phyloP scores from a whole-genome alignment of 2,329 filamentous ascomycete species.

The Hirsutella rhossiliensis region DNA sequence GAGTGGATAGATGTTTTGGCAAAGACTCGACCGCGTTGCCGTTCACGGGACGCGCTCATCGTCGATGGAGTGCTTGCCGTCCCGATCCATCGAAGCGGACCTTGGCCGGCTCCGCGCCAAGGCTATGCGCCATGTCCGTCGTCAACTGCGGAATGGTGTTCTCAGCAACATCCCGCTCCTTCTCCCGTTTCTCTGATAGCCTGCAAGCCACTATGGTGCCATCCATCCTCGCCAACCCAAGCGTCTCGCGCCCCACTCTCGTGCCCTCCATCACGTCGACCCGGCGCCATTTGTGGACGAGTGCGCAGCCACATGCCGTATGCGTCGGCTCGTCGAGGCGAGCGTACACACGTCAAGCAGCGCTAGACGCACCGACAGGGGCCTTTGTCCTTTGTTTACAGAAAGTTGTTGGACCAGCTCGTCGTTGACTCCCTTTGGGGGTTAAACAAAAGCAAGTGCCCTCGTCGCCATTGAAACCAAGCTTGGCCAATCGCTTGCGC shows the following conservation, averaged over 20 bases:
- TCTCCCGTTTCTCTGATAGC: not conserved
- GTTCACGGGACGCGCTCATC: not conserved
- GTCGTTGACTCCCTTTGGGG: not conserved
- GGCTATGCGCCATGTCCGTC: no score
- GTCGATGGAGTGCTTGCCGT: constrained; percentile 6
- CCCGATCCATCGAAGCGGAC: constrained; percentile 1
- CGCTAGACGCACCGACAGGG: not conserved
- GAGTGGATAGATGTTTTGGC: not conserved
- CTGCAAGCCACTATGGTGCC: not conserved
- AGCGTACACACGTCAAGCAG: not conserved
- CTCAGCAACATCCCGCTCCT: not conserved
- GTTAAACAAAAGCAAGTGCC: not conserved
- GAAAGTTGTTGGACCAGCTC: not conserved
- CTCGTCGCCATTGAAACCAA: not conserved
- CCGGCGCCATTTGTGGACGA: not conserved
- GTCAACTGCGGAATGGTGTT: no score
- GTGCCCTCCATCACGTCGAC: not conserved
- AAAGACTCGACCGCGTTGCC: not conserved
- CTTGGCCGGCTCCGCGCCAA: no score
- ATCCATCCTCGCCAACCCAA: not conserved
- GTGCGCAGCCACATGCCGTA: not conserved
- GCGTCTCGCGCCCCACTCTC: not conserved
- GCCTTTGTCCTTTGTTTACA: not conserved
- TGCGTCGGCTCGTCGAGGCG: not conserved
- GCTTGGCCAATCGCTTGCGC: not conserved